These are phyloP conservation scores for Umbilicaria muhlenbergii DNA, from an alignment of 495 filamentous ascomycete genomes.

Conservation along the genomic window DNA sequence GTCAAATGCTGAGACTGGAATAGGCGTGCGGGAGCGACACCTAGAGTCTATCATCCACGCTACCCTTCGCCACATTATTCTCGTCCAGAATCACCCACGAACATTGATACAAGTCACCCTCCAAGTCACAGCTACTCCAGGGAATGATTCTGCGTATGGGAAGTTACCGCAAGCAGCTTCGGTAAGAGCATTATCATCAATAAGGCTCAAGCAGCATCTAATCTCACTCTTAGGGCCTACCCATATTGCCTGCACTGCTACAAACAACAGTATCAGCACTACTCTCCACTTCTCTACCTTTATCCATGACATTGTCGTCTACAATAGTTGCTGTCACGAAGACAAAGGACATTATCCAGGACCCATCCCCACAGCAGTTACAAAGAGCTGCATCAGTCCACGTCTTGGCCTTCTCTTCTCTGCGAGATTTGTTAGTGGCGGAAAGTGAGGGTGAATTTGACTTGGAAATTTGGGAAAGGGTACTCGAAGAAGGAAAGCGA, in stretches of 20 bases:
- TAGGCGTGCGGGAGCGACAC: slow-evolving; percentile 55
- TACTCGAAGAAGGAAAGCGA: slow-evolving; percentile 44
- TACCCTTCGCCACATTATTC: slow-evolving; percentile 51
- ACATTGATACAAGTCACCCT: slow-evolving; percentile 50
- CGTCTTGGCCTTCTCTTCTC: slow-evolving; percentile 61
- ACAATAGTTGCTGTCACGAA: slow-evolving; percentile 43
- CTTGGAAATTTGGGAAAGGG: slow-evolving; percentile 59
- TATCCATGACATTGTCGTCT: slow-evolving; percentile 52
- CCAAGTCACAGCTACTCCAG: slow-evolving; percentile 42
- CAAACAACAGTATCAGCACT: slow-evolving; percentile 61
- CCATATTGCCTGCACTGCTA: slow-evolving; percentile 57
- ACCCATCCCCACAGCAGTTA: slow-evolving; percentile 40
- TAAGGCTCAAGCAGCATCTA: slow-evolving; percentile 7
- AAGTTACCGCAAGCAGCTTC: slow-evolving; percentile 14
- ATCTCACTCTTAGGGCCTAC: slow-evolving; percentile 43
- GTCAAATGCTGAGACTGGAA: slow-evolving; percentile 1
- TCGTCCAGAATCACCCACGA: slow-evolving; percentile 52
- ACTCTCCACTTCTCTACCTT: slow-evolving; percentile 57
- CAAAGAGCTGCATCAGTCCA: slow-evolving; percentile 51
- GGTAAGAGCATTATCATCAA: slow-evolving; percentile 5
- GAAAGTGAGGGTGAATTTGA: slow-evolving; percentile 74
- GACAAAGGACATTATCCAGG: slow-evolving; percentile 31
- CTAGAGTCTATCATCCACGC: slow-evolving; percentile 55
- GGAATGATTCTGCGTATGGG: slow-evolving; percentile 35
- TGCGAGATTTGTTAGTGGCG: slow-evolving; percentile 55